A percentile compares a stretch with the other conserved stretches of the same genome.
Conservation (phyloP, 2,329 filamentous ascomycete genomes). For the Bipolaris bicolor region DNA sequence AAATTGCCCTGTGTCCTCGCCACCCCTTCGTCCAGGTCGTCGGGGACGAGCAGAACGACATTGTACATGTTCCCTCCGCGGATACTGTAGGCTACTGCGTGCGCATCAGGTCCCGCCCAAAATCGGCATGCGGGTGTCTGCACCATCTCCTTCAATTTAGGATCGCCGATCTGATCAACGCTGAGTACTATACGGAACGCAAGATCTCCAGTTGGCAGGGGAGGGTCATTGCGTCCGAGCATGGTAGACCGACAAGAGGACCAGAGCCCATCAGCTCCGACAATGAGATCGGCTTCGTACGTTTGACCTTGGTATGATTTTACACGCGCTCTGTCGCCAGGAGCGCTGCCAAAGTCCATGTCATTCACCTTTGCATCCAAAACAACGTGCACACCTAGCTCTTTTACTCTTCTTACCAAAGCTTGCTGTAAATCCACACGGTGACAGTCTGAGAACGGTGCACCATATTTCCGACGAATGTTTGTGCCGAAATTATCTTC, state of each 20-base stretch:
- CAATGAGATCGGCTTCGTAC: slow-evolving; percentile 61
- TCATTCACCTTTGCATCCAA: slow-evolving; percentile 57
- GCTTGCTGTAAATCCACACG: slow-evolving; percentile 66
- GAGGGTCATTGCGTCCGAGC: slow-evolving; percentile 25
- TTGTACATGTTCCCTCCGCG: slow-evolving; percentile 67
- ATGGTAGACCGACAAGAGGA: slow-evolving; percentile 58
- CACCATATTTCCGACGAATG: slow-evolving; percentile 61
- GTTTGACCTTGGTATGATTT: slow-evolving; percentile 50
- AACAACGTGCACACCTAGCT: slow-evolving; percentile 60
- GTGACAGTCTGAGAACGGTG: slow-evolving; percentile 66
- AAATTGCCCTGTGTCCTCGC: slow-evolving; percentile 60
- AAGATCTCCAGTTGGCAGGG: slow-evolving; percentile 64
- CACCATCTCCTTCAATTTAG: slow-evolving; percentile 60
- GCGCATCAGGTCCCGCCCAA: slow-evolving; percentile 68
- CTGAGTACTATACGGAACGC: slow-evolving; percentile 68
- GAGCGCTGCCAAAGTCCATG: slow-evolving; percentile 55
- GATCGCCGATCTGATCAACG: slow-evolving; percentile 59
- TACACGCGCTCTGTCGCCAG: slow-evolving; percentile 45
- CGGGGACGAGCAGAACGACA: slow-evolving; percentile 69
- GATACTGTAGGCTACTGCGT: slow-evolving; percentile 68
- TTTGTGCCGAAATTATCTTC: slow-evolving; percentile 61
- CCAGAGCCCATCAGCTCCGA: slow-evolving; percentile 70
- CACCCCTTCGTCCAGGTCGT: slow-evolving; percentile 64
- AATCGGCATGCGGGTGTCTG: slow-evolving; percentile 61
- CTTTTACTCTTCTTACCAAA: slow-evolving; percentile 58